A percentile compares a stretch with the other conserved stretches of the same genome.
Conservation (phyloP, 2,329 filamentous ascomycete species). For the Penicillium oxalicum region DNA sequence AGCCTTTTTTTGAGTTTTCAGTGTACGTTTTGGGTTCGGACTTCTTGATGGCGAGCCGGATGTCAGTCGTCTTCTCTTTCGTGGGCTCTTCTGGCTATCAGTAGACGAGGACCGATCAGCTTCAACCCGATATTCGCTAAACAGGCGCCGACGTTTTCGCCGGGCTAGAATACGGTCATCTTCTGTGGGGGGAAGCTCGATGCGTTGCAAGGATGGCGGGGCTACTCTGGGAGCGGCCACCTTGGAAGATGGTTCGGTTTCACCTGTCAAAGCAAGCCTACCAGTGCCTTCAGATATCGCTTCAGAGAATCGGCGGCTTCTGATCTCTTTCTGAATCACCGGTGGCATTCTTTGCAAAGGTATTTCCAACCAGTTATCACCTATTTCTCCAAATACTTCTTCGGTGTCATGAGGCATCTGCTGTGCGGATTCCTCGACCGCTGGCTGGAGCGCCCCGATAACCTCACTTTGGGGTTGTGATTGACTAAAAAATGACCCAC, state of each 20-base stretch:
- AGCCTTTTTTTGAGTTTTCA: neutral
- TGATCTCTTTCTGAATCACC: neutral
- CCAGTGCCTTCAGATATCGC: neutral
- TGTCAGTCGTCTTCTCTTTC: neutral
- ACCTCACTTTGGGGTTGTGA: no score
- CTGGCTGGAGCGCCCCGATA: no score
- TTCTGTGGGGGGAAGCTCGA: neutral
- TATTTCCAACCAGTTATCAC: neutral
- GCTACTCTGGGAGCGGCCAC: neutral
- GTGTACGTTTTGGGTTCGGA: neutral
- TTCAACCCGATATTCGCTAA: neutral
- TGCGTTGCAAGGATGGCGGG: no score
- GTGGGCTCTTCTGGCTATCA: neutral
- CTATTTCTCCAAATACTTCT: neutral
- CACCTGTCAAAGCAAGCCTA: neutral
- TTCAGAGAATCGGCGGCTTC: neutral
- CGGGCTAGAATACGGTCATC: neutral
- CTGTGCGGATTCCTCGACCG: no score
- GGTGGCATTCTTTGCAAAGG: neutral
- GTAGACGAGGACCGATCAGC: neutral
- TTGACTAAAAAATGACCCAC: no score
- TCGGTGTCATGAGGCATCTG: no score
- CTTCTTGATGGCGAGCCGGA: neutral
- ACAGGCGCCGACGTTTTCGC: neutral
- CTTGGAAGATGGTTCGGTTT: neutral